Conservation (phyloP, 257 asterid genomes). For the Fraxinus pennsylvanica region DNA sequence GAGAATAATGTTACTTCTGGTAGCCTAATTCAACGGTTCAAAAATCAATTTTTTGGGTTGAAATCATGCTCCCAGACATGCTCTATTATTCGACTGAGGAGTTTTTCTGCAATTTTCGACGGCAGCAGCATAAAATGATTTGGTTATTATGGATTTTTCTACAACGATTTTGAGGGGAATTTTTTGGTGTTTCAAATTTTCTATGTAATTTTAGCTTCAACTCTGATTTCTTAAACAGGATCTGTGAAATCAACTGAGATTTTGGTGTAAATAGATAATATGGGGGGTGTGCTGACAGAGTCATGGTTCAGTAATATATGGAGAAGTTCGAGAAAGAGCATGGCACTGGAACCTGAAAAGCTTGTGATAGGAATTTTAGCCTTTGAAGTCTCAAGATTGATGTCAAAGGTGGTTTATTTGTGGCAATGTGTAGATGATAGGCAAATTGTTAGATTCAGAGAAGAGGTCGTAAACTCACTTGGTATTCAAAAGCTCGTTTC, state of each 20-base stretch:
- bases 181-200: neutral
- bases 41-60: too few species aligned
- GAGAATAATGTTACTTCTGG: neutral
- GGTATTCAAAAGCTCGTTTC: constrained; percentile 77
- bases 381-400: constrained; percentile 72
- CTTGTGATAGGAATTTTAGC: constrained; percentile 61
- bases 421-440: constrained; percentile 72
- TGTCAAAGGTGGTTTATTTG: constrained; percentile 69
- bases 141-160: neutral
- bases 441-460: constrained; percentile 56
- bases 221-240: neutral
- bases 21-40: neutral
- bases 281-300: constrained; percentile 68
- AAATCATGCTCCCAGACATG: too few species aligned
- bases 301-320: constrained; percentile 68
- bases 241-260: neutral
- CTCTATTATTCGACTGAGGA: neutral
- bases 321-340: constrained; percentile 64
- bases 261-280: constrained; percentile 29
- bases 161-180: neutral
- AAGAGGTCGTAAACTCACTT: constrained; percentile 59
- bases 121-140: neutral
- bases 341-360: constrained; percentile 57
- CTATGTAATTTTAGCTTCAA: neutral
- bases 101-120: neutral